Percentiles rank a stretch among this genome's conserved stretches.
Evolutionary conservation across 78 protist species (phyloP).

Genomic region (Diacronema lutheri): DNA sequence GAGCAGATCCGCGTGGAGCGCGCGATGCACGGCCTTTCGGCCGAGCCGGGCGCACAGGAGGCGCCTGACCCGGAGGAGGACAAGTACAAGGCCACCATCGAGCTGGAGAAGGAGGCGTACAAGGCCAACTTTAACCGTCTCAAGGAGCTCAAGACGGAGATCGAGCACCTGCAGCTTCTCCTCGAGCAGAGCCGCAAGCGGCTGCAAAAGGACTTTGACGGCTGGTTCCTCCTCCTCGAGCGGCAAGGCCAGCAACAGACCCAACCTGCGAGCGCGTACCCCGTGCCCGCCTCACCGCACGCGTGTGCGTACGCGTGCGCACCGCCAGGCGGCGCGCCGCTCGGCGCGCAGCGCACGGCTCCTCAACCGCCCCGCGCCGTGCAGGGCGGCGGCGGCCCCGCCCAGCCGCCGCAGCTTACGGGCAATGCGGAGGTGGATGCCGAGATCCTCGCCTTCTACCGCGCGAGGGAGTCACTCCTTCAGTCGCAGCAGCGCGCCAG

Average conservation of each 20-base stretch:
- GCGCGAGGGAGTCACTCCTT: background rate
- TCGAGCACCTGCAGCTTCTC: slow-evolving; percentile 29
- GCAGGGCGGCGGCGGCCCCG: background rate
- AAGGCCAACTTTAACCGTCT: slow-evolving; percentile 26
- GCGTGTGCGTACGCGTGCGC: no score
- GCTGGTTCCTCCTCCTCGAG: background rate
- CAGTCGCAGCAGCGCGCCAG: no score
- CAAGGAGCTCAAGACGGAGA: slow-evolving; percentile 13
- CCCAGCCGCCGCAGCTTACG: slow-evolving; percentile 11
- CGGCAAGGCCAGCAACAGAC: background rate
- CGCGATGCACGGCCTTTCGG: slow-evolving; percentile 32
- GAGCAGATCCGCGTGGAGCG: slow-evolving; percentile 39
- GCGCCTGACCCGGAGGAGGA: background rate
- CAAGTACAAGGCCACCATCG: background rate
- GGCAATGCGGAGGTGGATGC: slow-evolving; percentile 34
- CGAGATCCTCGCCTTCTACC: slow-evolving; percentile 33
- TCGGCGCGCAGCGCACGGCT: background rate
- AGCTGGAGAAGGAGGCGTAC: background rate
- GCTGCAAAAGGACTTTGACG: slow-evolving; percentile 19
- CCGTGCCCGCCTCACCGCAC: no score
- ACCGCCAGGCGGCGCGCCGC: no score
- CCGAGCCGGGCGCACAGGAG: background rate
- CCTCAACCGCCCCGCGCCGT: background rate
- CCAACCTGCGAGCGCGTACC: no score
- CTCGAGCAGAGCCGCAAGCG: background rate